Conservation (phyloP, 2,329 filamentous ascomycete species). For the Fonsecaea pedrosoi region DNA sequence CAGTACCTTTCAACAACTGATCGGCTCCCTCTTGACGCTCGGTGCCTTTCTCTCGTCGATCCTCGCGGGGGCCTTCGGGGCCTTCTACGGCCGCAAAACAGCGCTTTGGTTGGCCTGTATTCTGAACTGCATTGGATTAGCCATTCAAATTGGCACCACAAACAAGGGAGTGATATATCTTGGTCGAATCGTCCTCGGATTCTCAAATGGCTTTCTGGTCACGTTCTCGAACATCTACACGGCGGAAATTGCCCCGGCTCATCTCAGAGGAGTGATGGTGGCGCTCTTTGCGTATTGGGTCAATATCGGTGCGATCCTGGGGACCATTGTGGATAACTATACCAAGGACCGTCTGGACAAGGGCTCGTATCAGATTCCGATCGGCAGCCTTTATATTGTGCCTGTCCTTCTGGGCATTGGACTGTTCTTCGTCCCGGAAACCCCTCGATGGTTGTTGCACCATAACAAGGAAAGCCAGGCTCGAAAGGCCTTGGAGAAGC, state of each 20-base stretch:
- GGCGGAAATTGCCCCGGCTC: slow-evolving; percentile 56
- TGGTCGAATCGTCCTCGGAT: slow-evolving; percentile 15
- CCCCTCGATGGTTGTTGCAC: slow-evolving; percentile 42
- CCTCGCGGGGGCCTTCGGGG: slow-evolving; percentile 5
- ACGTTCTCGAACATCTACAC: slow-evolving; percentile 58
- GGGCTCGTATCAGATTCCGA: slow-evolving; percentile 41
- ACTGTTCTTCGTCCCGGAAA: slow-evolving; percentile 43
- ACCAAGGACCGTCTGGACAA: slow-evolving; percentile 44
- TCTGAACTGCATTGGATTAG: slow-evolving; percentile 8
- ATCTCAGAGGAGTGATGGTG: slow-evolving; percentile 57
- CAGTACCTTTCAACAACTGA: slow-evolving; percentile 17
- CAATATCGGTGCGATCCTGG: slow-evolving; percentile 36
- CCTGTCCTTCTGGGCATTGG: slow-evolving; percentile 39
- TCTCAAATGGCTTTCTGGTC: slow-evolving; percentile 52
- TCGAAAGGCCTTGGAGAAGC: slow-evolving; percentile 12
- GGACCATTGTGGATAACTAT: slow-evolving; percentile 39
- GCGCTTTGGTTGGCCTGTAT: slow-evolving; percentile 16
- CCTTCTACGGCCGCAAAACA: slow-evolving; percentile 14
- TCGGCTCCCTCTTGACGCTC: slow-evolving; percentile 17
- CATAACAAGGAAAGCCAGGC: slow-evolving; percentile 34
- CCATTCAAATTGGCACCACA: slow-evolving; percentile 18
- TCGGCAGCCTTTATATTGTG: slow-evolving; percentile 40
- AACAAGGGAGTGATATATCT: slow-evolving; percentile 16
- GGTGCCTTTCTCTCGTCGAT: slow-evolving; percentile 15
- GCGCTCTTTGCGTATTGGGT: slow-evolving; percentile 51